Conservation (phyloP, 2,329 filamentous ascomycete species). For the Albophoma yamanashiensis region DNA sequence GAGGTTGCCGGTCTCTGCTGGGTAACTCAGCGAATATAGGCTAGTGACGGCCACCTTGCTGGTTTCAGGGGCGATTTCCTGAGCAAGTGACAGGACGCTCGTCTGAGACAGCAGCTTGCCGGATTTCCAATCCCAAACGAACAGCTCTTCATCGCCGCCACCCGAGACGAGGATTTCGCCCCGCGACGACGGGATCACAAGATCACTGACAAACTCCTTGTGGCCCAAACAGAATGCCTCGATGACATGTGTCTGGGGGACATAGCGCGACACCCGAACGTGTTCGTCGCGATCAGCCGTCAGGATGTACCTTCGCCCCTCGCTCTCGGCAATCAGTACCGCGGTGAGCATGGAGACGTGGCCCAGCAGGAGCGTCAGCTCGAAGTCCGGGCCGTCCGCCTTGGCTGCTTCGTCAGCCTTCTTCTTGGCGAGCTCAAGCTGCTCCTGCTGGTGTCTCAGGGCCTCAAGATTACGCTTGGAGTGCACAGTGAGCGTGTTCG, state of each 20-base stretch:
- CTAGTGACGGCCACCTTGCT: constrained; percentile 37
- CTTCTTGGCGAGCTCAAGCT: constrained; percentile 22
- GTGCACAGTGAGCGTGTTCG: constrained; percentile 51
- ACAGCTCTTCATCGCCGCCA: constrained; percentile 70
- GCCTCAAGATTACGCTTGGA: constrained; percentile 52
- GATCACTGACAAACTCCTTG: constrained; percentile 67
- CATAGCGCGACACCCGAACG: constrained; percentile 74
- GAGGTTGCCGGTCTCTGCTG: constrained; percentile 14
- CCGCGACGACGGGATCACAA: constrained; percentile 51
- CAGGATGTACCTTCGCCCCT: constrained; percentile 36
- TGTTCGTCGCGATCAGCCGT: constrained; percentile 55
- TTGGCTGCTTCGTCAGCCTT: constrained; percentile 17
- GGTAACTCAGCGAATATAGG: constrained; percentile 24
- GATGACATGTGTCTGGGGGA: constrained; percentile 78
- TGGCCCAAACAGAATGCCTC: constrained; percentile 87
- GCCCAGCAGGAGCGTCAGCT: constrained; percentile 70
- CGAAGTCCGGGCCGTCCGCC: constrained; percentile 43
- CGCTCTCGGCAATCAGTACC: constrained; percentile 42
- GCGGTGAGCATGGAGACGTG: constrained; percentile 94
- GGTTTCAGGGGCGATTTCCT: constrained; percentile 22
- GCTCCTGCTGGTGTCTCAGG: constrained; percentile 46
- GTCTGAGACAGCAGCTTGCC: constrained; percentile 42
- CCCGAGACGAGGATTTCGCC: constrained; percentile 67
- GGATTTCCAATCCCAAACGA: constrained; percentile 71
- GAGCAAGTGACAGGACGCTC: constrained; percentile 36